Evolutionary conservation across 2,329 filamentous ascomycete species (phyloP), one percentile per base, ranked within the genome.

Genomic region (Neonectria sp.): DNA sequence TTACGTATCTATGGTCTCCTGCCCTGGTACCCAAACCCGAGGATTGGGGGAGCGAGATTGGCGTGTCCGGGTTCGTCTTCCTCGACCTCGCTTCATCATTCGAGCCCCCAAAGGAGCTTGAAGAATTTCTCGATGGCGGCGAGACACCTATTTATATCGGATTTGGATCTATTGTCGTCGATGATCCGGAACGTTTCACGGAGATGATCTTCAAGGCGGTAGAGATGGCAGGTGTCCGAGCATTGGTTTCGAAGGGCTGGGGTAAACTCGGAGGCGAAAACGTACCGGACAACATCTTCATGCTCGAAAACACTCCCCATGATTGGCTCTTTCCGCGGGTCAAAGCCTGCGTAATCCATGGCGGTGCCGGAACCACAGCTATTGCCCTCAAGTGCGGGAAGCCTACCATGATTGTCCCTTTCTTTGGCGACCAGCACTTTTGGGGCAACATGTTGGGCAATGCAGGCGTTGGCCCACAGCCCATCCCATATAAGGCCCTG

Each of bases 391-490:
- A 92, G 77, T 91, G 88, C 69, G 92, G 87, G 4, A 89, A 88
- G 73, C 92, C 92, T 0, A 93, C 91, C 6, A 92, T 94, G 88
- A 88, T 94, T 29, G 90, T 95, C 2, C 92, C 92, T 0, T 95
- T 95, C 80, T 95, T 95, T 71, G 92, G 92, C 3, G 92, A 95
- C 75, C 92, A 95, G 78, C 87, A 91, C 55, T 95, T 95, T 76
- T 95, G 93, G 92, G 92, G 92, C 2, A 84, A 85, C 21, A 93
- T 93, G 89, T 85, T 94, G 1, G 85, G 85, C 5, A 87, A 85
- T 37, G 85, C 89, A 1, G 86, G 87, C 29, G 92, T 91, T 0
- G 92, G 92, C 1, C 90, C 92, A 0, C 81, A 87, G 48, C 87
- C 91, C 1, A 86, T 93, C 9, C 91, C 91, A 0, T 92, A 93